These are phyloP conservation scores for Russula sp. DNA, from an alignment of 768 basidiomycete species.

Conservation along the genomic window DNA sequence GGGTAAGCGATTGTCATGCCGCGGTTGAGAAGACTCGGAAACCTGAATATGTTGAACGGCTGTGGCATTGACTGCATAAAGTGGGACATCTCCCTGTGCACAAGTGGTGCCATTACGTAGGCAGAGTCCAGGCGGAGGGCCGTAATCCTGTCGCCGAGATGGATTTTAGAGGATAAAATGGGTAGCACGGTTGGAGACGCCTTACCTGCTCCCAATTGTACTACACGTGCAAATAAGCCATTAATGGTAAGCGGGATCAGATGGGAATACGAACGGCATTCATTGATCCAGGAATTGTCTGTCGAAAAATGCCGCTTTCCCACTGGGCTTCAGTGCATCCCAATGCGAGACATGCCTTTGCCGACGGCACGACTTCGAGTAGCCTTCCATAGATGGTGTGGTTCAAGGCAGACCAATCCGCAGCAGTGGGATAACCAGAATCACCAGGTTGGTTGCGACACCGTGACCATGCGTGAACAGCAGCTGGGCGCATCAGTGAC, in stretches of 20 bases:
- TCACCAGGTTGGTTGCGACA: too few species aligned
- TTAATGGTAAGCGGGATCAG: not conserved
- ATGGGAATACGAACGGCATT: slow-evolving; percentile 10
- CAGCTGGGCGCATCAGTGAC: not conserved
- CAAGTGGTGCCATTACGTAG: slow-evolving; percentile 16
- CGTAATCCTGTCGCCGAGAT: not conserved
- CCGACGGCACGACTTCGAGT: slow-evolving; percentile 17
- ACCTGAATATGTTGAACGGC: too few species aligned
- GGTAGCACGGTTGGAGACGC: not conserved
- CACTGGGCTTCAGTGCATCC: slow-evolving; percentile 20
- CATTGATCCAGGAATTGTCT: not conserved
- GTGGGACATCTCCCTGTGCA: slow-evolving; percentile 17
- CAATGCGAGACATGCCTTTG: slow-evolving; percentile 2
- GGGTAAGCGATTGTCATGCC: too few species aligned
- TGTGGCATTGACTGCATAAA: slow-evolving; percentile 23
- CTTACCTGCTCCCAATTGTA: slow-evolving; percentile 5
- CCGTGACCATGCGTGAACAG: not conserved
- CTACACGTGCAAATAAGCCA: not conserved
- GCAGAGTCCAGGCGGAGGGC: slow-evolving; percentile 12
- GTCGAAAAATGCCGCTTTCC: slow-evolving; percentile 18
- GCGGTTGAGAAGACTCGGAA: too few species aligned
- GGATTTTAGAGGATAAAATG: not conserved
- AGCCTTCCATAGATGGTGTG: slow-evolving; percentile 13
- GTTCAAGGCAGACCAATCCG: not conserved
- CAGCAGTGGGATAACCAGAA: too few species aligned